Percentiles rank a stretch among this genome's conserved stretches.
phyloP scores from a whole-genome alignment of 305 asterid genomes.

The Fraxinus albicans region DNA sequence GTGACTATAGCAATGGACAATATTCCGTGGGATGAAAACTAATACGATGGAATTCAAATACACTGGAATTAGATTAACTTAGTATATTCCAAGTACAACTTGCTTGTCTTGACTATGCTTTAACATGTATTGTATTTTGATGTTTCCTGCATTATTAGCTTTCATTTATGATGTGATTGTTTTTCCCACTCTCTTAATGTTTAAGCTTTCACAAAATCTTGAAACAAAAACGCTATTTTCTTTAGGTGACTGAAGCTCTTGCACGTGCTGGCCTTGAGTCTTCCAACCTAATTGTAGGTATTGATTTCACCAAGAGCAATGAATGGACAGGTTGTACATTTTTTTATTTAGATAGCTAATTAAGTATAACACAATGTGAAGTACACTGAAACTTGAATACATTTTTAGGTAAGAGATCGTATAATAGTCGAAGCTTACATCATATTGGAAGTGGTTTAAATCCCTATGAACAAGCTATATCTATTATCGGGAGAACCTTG shows the following conservation, averaged over 20 bases:
- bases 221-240: background rate
- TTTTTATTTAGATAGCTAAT: background rate
- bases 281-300: constrained; percentile 87
- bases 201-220: constrained; percentile 1
- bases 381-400: constrained; percentile 31
- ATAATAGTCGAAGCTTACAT: constrained; percentile 70
- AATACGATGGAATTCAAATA: background rate
- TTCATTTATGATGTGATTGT: background rate
- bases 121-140: background rate
- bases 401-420: constrained; percentile 69
- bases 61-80: background rate
- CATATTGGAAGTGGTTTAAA: constrained; percentile 60
- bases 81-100: background rate
- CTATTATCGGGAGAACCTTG: constrained; percentile 89
- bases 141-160: background rate
- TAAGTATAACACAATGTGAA: background rate
- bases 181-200: background rate
- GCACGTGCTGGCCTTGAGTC: constrained; percentile 95
- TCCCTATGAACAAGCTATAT: constrained; percentile 90
- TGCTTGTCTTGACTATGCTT: background rate
- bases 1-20: background rate
- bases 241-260: constrained; percentile 87
- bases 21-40: background rate
- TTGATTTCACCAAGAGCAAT: constrained; percentile 94
- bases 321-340: constrained; percentile 81